A percentile compares a stretch with the other conserved stretches of the same genome.
Evolutionary conservation across 2,329 filamentous ascomycete genomes (phyloP).

Genomic region (Verticillium nonalfalfae): DNA sequence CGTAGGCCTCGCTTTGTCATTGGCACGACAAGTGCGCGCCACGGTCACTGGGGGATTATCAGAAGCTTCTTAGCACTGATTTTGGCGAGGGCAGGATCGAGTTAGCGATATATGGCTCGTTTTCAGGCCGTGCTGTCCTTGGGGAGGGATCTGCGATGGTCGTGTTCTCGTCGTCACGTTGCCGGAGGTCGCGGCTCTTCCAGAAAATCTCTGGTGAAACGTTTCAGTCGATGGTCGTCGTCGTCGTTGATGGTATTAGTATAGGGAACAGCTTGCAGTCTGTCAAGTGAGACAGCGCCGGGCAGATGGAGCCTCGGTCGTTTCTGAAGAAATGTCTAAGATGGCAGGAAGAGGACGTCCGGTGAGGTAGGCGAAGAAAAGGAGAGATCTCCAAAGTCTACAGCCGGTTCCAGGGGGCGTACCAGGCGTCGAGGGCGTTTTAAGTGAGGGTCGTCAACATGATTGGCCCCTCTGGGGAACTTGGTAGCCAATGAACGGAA

Average conservation of each 20-base stretch:
- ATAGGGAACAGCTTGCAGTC: not conserved
- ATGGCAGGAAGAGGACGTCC: conserved; percentile 1
- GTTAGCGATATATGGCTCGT: not conserved
- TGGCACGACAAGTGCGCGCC: conserved; percentile 15
- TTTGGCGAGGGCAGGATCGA: not conserved
- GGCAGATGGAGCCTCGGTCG: not conserved
- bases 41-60: not conserved
- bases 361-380: conserved; percentile 16
- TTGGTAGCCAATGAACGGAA: conserved; percentile 33
- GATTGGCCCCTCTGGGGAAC: conserved; percentile 32
- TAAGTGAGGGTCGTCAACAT: conserved; percentile 31
- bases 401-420: conserved; percentile 13
- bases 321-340: not conserved
- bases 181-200: not conserved
- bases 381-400: conserved; percentile 22
- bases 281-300: not conserved
- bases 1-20: conserved; percentile 18
- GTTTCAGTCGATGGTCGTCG: not conserved
- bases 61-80: not conserved
- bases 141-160: conserved; percentile 2
- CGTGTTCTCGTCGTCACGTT: not conserved
- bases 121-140: conserved; percentile 6
- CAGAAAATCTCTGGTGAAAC: not conserved
- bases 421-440: conserved; percentile 31
- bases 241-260: not conserved